Evolutionary conservation across 306 rosid genomes (phyloP).

Genomic region (Potentilla sterilis): DNA sequence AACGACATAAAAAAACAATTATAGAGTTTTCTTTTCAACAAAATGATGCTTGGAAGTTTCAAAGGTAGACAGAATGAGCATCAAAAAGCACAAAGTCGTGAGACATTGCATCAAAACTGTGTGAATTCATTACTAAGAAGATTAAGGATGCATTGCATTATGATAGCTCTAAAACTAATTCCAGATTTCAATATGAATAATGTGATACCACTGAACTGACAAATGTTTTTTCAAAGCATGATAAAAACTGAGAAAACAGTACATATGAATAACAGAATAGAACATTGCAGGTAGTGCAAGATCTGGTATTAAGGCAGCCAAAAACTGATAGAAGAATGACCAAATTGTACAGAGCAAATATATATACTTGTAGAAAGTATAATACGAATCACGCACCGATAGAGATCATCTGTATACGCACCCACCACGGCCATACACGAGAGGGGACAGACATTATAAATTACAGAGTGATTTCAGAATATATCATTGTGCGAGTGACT

Average conservation of each 20-base stretch:
- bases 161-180: not conserved
- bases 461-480: not conserved
- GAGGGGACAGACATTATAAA: not conserved
- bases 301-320: not conserved
- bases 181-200: not conserved
- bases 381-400: not conserved
- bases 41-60: not conserved
- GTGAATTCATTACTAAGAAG: not conserved
- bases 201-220: not conserved
- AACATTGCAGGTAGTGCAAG: not conserved
- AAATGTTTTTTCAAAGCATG: not conserved
- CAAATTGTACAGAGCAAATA: not conserved
- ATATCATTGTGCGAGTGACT: not conserved
- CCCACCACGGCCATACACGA: not conserved
- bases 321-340: not conserved
- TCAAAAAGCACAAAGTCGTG: not conserved
- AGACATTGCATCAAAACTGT: not conserved
- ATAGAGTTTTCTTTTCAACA: not conserved
- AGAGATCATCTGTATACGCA: not conserved
- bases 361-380: too few species aligned
- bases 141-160: not conserved
- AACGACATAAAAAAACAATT: conserved; percentile 11
- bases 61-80: not conserved
- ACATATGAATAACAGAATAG: not conserved
- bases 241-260: not conserved